These are phyloP conservation scores for Solanum sejunctum DNA, from an alignment of 257 asterid species.

Conservation along the genomic window DNA sequence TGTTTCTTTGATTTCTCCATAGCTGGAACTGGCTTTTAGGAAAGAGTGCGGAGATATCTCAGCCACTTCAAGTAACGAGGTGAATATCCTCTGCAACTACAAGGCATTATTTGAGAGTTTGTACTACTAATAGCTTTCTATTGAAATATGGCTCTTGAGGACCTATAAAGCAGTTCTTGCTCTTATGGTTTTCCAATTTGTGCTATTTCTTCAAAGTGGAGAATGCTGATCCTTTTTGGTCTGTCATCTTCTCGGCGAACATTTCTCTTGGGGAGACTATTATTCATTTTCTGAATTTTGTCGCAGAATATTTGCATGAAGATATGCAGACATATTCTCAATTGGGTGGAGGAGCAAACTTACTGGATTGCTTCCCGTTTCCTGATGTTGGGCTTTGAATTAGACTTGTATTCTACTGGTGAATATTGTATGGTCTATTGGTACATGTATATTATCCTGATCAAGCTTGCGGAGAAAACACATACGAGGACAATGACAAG, in stretches of 20 bases:
- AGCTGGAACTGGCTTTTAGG: conserved; percentile 87
- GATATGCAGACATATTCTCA: conserved; percentile 67
- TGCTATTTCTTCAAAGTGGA: not conserved
- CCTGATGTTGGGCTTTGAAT: conserved; percentile 80
- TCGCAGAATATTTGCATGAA: conserved; percentile 47
- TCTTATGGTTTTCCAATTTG: not conserved
- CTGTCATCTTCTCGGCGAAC: not conserved
- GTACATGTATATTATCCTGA: conserved; percentile 74
- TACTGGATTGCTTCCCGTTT: conserved; percentile 94
- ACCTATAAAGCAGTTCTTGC: not conserved
- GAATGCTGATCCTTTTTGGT: not conserved
- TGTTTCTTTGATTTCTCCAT: conserved; percentile 8
- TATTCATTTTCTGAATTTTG: not conserved
- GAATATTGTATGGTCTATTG: conserved; percentile 99
- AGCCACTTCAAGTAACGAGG: conserved; percentile 66
- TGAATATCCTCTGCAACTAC: conserved; percentile 10
- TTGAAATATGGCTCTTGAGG: not conserved
- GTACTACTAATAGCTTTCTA: not conserved
- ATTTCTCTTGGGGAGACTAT: not conserved
- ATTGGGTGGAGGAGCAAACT: conserved; percentile 97
- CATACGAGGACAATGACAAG: conserved; percentile 57
- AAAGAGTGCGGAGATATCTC: conserved; percentile 56
- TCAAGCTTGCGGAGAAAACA: conserved; percentile 93
- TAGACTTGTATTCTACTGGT: conserved; percentile 76
- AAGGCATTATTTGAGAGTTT: not conserved